phyloP scores from a whole-genome alignment of 257 asterid genomes.

The Thymus mandschuricus region DNA sequence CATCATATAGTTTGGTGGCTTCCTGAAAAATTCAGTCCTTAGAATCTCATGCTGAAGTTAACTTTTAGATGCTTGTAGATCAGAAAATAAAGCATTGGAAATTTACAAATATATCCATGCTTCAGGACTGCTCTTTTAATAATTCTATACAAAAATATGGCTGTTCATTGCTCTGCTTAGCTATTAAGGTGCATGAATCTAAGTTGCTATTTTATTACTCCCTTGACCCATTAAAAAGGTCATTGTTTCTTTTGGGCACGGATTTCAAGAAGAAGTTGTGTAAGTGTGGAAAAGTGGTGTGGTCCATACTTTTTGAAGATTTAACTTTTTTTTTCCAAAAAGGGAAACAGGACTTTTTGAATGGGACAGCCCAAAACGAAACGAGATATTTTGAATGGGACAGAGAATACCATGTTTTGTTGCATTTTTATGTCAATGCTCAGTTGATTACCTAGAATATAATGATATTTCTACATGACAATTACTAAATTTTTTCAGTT shows the following conservation, averaged over 20 bases:
- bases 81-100: conserved; percentile 21
- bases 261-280: no score
- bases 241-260: no score
- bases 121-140: conserved; percentile 1
- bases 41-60: conserved; percentile 8
- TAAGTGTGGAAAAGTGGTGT: no score
- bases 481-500: conserved; percentile 4
- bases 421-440: neutral
- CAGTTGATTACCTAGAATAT: conserved; percentile 23
- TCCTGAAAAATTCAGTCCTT: neutral
- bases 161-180: conserved; percentile 10
- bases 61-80: neutral
- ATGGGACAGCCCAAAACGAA: no score
- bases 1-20: conserved; percentile 31
- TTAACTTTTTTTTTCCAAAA: no score
- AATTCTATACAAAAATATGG: conserved; percentile 3
- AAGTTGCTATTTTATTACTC: neutral
- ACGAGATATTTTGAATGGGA: no score
- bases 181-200: conserved; percentile 6
- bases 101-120: neutral
- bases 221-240: no score
- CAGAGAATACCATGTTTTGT: neutral
- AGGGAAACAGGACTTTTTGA: no score
- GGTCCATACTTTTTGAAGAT: no score
- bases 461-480: neutral